Evolutionary conservation across 2,329 filamentous ascomycete species (phyloP).

Genomic region (Fusarium newnesense): DNA sequence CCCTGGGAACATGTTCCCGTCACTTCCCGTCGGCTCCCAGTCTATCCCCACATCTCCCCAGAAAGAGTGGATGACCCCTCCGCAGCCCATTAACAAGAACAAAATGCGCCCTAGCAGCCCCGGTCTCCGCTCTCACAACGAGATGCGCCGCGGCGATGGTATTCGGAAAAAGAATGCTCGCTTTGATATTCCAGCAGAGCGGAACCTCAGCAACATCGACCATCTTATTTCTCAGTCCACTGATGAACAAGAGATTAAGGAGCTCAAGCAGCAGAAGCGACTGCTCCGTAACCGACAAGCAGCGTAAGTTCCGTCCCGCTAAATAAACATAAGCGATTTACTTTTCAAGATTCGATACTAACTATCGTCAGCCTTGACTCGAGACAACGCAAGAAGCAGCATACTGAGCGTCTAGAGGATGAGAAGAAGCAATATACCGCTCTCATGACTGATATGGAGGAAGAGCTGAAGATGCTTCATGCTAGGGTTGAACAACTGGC

Average conservation of each 20-base stretch:
- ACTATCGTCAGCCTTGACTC: constrained; percentile 79
- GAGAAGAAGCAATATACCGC: constrained; percentile 93
- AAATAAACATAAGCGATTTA: constrained; percentile 6
- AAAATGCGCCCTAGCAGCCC: constrained; percentile 73
- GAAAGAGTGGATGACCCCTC: constrained; percentile 66
- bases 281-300: constrained; percentile 94
- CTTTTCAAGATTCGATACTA: constrained; percentile 15
- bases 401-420: constrained; percentile 95
- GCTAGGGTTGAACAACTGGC: constrained; percentile 76
- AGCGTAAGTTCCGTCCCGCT: constrained; percentile 73
- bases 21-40: constrained; percentile 57
- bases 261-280: constrained; percentile 98
- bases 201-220: constrained; percentile 95
- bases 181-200: constrained; percentile 95
- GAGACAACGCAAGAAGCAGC: constrained; percentile 96
- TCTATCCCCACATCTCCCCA: constrained; percentile 66
- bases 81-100: constrained; percentile 65
- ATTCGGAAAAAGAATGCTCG: constrained; percentile 99
- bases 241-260: constrained; percentile 94
- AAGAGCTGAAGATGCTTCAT: constrained; percentile 76
- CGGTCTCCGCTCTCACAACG: constrained; percentile 77
- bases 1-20: constrained; percentile 64
- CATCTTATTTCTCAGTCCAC: constrained; percentile 87
- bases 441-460: constrained; percentile 81
- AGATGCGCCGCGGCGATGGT: constrained; percentile 81